Conservation (phyloP, 169 alveolate genomes). For the Plasmodium vinckei region DNA sequence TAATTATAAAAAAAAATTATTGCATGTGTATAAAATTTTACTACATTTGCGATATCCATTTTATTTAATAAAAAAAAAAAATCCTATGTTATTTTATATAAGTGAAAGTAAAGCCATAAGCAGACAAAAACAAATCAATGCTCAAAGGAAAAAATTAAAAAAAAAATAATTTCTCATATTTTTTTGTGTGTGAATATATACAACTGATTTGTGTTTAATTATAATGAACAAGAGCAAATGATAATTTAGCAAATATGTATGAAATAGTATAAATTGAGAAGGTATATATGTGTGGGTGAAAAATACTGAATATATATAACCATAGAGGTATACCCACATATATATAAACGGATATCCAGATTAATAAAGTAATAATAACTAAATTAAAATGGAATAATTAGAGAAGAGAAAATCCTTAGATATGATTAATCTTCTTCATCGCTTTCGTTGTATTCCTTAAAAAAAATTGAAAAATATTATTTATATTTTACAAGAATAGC, state of each 20-base stretch:
- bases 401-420: neutral
- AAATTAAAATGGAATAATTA: neutral
- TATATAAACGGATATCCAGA: neutral
- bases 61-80: constrained; percentile 78
- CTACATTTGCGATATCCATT: constrained; percentile 84
- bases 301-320: too few relatives aligned
- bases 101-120: constrained; percentile 85
- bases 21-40: constrained; percentile 81
- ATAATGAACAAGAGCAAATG: neutral
- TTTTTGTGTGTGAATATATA: neutral
- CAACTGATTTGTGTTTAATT: neutral
- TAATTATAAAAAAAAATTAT: constrained; percentile 78
- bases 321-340: neutral
- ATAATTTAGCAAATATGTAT: neutral
- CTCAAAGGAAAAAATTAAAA: constrained; percentile 79
- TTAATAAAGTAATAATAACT: neutral
- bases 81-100: constrained; percentile 85
- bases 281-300: too few relatives aligned
- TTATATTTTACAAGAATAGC: neutral
- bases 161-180: constrained; percentile 31
- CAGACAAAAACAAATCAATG: constrained; percentile 84
- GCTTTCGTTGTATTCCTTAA: constrained; percentile 39
- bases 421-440: constrained; percentile 47
- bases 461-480: constrained; percentile 7
- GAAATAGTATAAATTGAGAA: neutral